Conservation (phyloP, 1,284 basidiomycete genomes). For the Peniophora sp. region DNA sequence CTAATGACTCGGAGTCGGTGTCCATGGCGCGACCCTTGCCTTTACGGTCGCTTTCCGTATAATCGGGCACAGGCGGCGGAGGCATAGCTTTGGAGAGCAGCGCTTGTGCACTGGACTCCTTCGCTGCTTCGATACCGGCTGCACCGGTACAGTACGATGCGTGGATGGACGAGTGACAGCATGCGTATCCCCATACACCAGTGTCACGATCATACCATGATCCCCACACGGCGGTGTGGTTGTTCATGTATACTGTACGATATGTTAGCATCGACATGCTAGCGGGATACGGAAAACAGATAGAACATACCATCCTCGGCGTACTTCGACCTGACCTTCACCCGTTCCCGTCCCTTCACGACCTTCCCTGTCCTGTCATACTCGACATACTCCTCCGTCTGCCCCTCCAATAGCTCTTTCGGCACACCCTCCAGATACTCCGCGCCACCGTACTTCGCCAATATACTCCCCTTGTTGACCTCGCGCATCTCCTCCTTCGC, state of each 20-base stretch:
- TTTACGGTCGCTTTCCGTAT: slow-evolving; percentile 33
- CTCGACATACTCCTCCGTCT: slow-evolving; percentile 97
- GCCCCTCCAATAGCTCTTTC: slow-evolving; percentile 84
- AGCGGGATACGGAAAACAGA: no score
- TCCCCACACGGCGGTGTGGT: slow-evolving; percentile 93
- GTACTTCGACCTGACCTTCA: slow-evolving; percentile 84
- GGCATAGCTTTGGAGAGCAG: slow-evolving; percentile 39
- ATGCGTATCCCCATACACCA: slow-evolving; percentile 87
- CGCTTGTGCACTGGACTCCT: slow-evolving; percentile 62
- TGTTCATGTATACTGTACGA: slow-evolving; percentile 75
- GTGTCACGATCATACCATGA: slow-evolving; percentile 80
- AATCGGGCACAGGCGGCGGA: slow-evolving; percentile 15
- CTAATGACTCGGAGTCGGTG: slow-evolving; percentile 56
- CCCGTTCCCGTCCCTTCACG: slow-evolving; percentile 86
- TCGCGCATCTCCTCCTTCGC: slow-evolving; percentile 92
- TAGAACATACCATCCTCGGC: slow-evolving; percentile 77
- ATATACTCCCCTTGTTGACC: slow-evolving; percentile 77
- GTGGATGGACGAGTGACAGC: slow-evolving; percentile 85
- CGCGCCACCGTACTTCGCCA: slow-evolving; percentile 90
- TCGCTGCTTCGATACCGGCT: slow-evolving; percentile 77
- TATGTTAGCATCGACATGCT: slow-evolving; percentile 2
- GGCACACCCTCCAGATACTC: slow-evolving; percentile 86
- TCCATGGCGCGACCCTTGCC: slow-evolving; percentile 73
- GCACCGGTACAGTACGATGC: slow-evolving; percentile 90
- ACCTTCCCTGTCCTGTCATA: slow-evolving; percentile 91